These are phyloP conservation scores for Stephania cephalantha DNA, from an alignment of 164 flowering plant genomes.

Conservation along the genomic window DNA sequence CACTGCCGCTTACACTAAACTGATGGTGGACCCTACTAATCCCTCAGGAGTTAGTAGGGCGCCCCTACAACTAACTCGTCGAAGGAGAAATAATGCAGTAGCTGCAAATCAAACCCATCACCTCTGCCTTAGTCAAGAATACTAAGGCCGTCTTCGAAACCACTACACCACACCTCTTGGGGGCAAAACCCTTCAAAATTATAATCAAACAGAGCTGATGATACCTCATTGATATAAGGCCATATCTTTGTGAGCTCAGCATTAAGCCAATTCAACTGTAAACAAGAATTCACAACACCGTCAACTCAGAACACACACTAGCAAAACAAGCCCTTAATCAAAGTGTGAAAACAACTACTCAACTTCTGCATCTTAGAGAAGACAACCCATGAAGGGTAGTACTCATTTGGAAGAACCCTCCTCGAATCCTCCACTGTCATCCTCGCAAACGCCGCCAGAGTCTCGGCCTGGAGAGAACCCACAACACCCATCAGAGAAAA, in stretches of 20 bases:
- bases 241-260: slow-evolving; percentile 76
- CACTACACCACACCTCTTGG: too few species aligned
- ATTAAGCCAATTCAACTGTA: slow-evolving; percentile 91
- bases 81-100: too few species aligned
- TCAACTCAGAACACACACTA: background rate
- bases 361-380: slow-evolving; percentile 83
- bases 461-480: slow-evolving; percentile 38
- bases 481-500: background rate
- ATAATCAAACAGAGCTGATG: background rate
- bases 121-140: too few species aligned
- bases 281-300: slow-evolving; percentile 7
- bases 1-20: too few species aligned
- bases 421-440: slow-evolving; percentile 95
- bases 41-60: too few species aligned
- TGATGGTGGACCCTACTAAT: too few species aligned
- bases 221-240: slow-evolving; percentile 93
- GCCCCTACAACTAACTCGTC: too few species aligned
- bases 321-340: background rate
- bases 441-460: slow-evolving; percentile 75
- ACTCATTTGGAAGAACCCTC: slow-evolving; percentile 56
- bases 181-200: background rate
- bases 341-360: slow-evolving; percentile 9
- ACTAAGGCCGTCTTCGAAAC: too few species aligned
- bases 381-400: slow-evolving; percentile 83
- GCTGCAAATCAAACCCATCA: too few species aligned